phyloP scores from a whole-genome alignment of 306 rosid species.

The Quercus alba region DNA sequence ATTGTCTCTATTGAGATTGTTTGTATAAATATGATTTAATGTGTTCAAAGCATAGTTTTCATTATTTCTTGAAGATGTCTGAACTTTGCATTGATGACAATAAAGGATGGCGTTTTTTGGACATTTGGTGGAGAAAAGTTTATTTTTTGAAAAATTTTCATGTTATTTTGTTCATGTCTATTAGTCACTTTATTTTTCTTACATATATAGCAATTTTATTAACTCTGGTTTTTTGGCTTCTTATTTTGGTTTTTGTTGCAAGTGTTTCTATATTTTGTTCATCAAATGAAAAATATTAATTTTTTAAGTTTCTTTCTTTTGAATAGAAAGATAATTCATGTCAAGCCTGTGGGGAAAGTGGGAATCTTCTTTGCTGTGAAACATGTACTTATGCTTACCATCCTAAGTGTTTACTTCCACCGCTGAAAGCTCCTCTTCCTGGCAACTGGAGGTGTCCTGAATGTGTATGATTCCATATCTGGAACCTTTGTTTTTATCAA shows the following conservation, averaged over 20 bases:
- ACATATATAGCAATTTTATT: neutral
- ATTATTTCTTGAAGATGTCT: neutral
- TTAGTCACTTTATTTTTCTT: neutral
- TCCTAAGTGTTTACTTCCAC: constrained; percentile 82
- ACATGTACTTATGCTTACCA: constrained; percentile 89
- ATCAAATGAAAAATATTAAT: neutral
- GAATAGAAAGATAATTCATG: constrained; percentile 83
- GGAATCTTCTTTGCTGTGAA: constrained; percentile 70
- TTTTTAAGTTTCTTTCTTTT: constrained; percentile 4
- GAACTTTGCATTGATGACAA: neutral
- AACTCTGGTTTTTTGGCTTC: neutral
- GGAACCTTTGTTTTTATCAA: constrained; percentile 4
- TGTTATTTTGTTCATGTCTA: neutral
- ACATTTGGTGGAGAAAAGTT: neutral
- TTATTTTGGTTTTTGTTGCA: neutral
- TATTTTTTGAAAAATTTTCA: neutral
- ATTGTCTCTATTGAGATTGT: neutral
- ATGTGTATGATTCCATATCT: constrained; percentile 64
- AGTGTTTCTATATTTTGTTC: neutral
- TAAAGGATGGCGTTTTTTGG: neutral
- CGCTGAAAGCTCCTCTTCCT: constrained; percentile 60
- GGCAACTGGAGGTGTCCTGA: constrained; percentile 94
- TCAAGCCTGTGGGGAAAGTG: constrained; percentile 92
- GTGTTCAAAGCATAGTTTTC: neutral
- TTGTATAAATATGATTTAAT: neutral